These are phyloP conservation scores for Claviceps quebecensis DNA, from an alignment of 2,329 filamentous ascomycete species.

Conservation along the genomic window DNA sequence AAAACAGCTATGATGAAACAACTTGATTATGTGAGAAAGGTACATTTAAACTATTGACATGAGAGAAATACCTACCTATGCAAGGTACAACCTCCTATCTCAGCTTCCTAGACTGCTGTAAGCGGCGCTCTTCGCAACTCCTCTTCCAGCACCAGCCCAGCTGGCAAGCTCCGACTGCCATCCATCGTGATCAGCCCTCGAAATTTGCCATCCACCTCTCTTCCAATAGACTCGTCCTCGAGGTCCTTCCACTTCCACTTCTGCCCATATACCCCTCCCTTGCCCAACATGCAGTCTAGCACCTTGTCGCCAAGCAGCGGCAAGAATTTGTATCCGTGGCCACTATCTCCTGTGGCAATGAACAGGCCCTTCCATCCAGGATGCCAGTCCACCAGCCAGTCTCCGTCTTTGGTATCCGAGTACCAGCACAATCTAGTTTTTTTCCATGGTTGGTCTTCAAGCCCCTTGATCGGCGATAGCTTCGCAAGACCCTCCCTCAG, in stretches of 20 bases:
- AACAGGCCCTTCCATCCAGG: constrained; percentile 45
- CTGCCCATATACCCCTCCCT: constrained; percentile 34
- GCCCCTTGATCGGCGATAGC: constrained; percentile 41
- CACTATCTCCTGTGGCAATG: constrained; percentile 48
- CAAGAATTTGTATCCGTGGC: constrained; percentile 56
- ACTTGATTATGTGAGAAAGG: too few species aligned
- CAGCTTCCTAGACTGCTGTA: not conserved
- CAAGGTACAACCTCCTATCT: too few species aligned
- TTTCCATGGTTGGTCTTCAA: constrained; percentile 46
- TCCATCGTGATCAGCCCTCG: constrained; percentile 34
- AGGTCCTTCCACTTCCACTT: constrained; percentile 54
- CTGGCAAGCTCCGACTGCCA: constrained; percentile 35
- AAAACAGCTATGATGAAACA: too few species aligned
- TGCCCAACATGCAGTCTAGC: constrained; percentile 37
- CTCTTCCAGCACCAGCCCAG: constrained; percentile 31
- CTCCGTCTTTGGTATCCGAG: constrained; percentile 55
- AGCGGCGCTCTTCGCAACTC: constrained; percentile 18
- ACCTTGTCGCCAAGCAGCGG: constrained; percentile 51
- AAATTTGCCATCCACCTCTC: constrained; percentile 22
- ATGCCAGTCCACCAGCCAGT: constrained; percentile 60
- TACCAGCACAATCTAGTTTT: constrained; percentile 61
- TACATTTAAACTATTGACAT: too few species aligned
- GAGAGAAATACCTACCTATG: too few species aligned
- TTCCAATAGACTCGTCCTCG: constrained; percentile 21
- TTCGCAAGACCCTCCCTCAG: constrained; percentile 47